Percentiles rank a stretch among this genome's conserved stretches.
phyloP scores from a whole-genome alignment of 345 rosid genomes.

The Lumnitzera littorea region DNA sequence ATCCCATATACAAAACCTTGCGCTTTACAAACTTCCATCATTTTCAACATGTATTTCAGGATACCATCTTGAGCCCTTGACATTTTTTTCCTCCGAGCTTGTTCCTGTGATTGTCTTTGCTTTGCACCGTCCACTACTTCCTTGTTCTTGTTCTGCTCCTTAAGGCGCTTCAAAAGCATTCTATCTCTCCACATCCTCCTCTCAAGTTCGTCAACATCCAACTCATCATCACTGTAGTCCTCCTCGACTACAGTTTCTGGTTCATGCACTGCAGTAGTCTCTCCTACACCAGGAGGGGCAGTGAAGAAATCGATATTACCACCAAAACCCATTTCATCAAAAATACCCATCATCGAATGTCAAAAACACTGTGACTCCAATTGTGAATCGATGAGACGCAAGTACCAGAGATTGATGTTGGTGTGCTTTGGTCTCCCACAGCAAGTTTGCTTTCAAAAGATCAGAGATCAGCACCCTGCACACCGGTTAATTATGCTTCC shows the following conservation, averaged over 20 bases:
- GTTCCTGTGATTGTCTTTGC: slow-evolving; percentile 68
- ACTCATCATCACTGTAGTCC: slow-evolving; percentile 55
- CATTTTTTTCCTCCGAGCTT: slow-evolving; percentile 87
- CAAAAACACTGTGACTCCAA: background rate
- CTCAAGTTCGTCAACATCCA: slow-evolving; percentile 69
- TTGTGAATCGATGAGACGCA: no score
- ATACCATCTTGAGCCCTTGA: slow-evolving; percentile 83
- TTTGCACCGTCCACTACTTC: slow-evolving; percentile 37
- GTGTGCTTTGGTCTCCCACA: no score
- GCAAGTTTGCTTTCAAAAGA: no score
- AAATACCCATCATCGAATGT: slow-evolving; percentile 22
- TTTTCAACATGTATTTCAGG: slow-evolving; percentile 73
- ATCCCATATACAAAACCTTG: slow-evolving; percentile 84
- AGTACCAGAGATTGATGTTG: no score
- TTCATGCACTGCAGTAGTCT: slow-evolving; percentile 30
- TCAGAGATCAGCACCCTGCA: no score
- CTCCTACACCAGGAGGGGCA: slow-evolving; percentile 28
- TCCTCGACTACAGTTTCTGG: slow-evolving; percentile 40
- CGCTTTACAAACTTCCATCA: slow-evolving; percentile 90
- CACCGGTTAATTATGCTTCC: no score
- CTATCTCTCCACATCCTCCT: slow-evolving; percentile 78
- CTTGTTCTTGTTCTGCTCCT: slow-evolving; percentile 48
- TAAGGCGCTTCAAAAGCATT: slow-evolving; percentile 51
- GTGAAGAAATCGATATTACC: slow-evolving; percentile 46
- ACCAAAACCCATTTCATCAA: slow-evolving; percentile 55